phyloP scores from a whole-genome alignment of 768 basidiomycete species.

The Amanita rimosa region DNA sequence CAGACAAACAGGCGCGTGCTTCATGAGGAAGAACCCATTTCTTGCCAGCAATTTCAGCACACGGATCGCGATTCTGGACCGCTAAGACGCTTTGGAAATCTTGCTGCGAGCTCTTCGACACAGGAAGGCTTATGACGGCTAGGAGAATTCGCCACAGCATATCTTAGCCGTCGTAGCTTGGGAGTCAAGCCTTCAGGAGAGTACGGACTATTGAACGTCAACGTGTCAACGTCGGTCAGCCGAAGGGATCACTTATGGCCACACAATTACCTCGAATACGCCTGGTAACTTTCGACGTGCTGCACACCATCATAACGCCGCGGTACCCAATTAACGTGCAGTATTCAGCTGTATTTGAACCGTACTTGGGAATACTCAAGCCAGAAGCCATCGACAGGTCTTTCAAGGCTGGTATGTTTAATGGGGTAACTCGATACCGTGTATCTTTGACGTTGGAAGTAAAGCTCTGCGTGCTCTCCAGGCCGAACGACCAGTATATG shows the following conservation, averaged over 20 bases:
- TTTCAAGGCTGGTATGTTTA: constrained; percentile 43
- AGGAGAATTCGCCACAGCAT: constrained; percentile 9
- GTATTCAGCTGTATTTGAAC: constrained; percentile 54
- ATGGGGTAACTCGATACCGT: neutral
- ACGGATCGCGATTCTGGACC: constrained; percentile 26
- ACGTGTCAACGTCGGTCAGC: neutral
- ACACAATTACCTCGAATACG: constrained; percentile 23
- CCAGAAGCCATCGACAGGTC: constrained; percentile 41
- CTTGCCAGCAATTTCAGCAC: constrained; percentile 39
- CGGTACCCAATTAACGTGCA: constrained; percentile 56
- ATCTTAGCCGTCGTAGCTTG: neutral
- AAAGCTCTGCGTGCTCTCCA: constrained; percentile 38
- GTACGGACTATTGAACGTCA: neutral
- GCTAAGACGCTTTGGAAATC: neutral
- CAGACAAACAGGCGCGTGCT: constrained; percentile 39
- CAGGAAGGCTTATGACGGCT: neutral
- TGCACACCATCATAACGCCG: constrained; percentile 67
- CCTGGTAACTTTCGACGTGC: constrained; percentile 68
- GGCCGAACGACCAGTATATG: constrained; percentile 47
- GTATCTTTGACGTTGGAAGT: neutral
- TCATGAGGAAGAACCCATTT: constrained; percentile 44
- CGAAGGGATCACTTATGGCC: constrained; percentile 4
- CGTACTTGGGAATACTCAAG: constrained; percentile 51
- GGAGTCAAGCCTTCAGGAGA: neutral
- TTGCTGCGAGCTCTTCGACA: neutral